Evolutionary conservation across 768 basidiomycete genomes (phyloP).

Genomic region (Boletus rufocinnamomeus): DNA sequence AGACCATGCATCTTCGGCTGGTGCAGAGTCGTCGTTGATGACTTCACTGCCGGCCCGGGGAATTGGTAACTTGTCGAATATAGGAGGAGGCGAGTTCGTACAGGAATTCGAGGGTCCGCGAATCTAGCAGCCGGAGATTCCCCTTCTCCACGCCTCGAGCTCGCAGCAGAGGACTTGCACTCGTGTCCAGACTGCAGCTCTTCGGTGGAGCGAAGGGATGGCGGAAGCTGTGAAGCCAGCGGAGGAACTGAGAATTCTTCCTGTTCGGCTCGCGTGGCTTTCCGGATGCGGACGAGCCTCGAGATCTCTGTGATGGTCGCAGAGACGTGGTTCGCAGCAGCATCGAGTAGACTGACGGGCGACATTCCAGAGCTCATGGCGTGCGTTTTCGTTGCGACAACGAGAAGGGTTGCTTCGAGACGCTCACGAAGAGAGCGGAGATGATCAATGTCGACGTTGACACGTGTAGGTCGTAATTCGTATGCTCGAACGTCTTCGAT

Average conservation of each 20-base stretch:
- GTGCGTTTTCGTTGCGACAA: slow-evolving; percentile 86
- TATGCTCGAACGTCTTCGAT: slow-evolving; percentile 83
- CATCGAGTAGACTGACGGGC: slow-evolving; percentile 93
- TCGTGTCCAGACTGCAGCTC: slow-evolving; percentile 54
- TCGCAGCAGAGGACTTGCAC: slow-evolving; percentile 42
- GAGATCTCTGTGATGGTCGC: slow-evolving; percentile 87
- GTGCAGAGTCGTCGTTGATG: slow-evolving; percentile 67
- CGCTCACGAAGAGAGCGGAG: slow-evolving; percentile 70
- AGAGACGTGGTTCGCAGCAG: slow-evolving; percentile 93
- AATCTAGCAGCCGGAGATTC: slow-evolving; percentile 20
- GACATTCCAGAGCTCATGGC: slow-evolving; percentile 90
- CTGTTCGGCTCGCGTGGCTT: slow-evolving; percentile 70
- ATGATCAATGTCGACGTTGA: slow-evolving; percentile 66
- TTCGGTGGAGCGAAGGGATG: slow-evolving; percentile 54
- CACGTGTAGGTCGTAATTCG: slow-evolving; percentile 61
- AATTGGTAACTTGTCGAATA: slow-evolving; percentile 58
- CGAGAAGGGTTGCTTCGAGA: slow-evolving; percentile 85
- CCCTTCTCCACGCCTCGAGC: slow-evolving; percentile 35
- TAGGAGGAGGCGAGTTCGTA: slow-evolving; percentile 73
- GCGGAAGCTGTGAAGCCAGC: slow-evolving; percentile 30
- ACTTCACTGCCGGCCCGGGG: slow-evolving; percentile 47
- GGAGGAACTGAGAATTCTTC: slow-evolving; percentile 56
- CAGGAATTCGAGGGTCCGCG: slow-evolving; percentile 64
- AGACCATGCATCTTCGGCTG: slow-evolving; percentile 76
- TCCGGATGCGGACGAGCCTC: slow-evolving; percentile 75